A percentile compares a stretch with the other conserved stretches of the same genome.
Conservation (phyloP, 805 yeast species). For the Monosporozyma yasuniensis region DNA sequence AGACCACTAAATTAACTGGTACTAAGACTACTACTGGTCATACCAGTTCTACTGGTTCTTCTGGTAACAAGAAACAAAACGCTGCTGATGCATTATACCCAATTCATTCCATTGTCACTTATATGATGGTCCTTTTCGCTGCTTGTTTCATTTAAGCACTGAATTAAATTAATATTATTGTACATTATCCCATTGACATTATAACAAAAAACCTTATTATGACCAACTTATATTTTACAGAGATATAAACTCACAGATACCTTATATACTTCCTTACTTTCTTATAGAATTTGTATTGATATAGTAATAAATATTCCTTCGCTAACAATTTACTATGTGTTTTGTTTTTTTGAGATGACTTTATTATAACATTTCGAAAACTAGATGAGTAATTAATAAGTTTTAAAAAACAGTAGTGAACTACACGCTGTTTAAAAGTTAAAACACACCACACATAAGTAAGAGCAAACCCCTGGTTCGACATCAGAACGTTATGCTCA, state of each 20-base stretch:
- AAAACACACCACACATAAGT: no score
- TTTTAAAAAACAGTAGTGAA: neutral
- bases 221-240: neutral
- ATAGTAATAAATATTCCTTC: neutral
- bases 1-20: neutral
- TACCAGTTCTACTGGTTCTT: neutral
- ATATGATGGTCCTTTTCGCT: neutral
- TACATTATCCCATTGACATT: neutral
- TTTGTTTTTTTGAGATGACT: neutral
- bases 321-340: neutral
- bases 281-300: neutral
- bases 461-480: no score
- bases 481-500: constrained; percentile 13
- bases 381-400: neutral
- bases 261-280: neutral
- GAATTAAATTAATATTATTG: neutral
- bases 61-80: neutral
- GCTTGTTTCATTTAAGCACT: neutral
- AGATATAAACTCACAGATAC: neutral
- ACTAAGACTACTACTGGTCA: neutral
- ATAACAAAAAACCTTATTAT: neutral
- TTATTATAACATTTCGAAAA: neutral
- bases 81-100: neutral
- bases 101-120: neutral
- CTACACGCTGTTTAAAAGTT: no score